Base-by-base conservation (phyloP, 106 monocot species). In the Phalaenopsis equestris region DNA sequence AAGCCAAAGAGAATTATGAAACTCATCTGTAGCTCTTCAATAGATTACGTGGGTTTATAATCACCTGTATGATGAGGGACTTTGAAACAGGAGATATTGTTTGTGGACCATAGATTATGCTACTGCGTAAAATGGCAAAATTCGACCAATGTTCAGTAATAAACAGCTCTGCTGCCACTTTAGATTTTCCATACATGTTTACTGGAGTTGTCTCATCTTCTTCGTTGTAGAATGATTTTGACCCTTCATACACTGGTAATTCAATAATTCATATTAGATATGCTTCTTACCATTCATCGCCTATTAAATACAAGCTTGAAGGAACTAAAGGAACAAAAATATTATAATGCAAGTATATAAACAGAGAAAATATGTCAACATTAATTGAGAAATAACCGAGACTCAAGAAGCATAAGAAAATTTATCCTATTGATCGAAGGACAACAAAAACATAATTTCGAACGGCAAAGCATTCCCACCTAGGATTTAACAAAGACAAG, bases 211-310 rank as follows among this genome's bases (percentile, higher is more conserved):
- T 81, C 67, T 89, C 92, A 83, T 98, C 97, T 12, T 91, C 94
- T 85, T 98, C 97, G 84, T 91, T 98, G 87, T 98, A 98, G 86
- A 92, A 98, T 85, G 94, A 94, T 86, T 92, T 92, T 19, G 82
- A 72, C 0, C 97, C 97, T 86, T 94, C 90, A 77, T 98, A 98
- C 83, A 98, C 97, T 98, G 91, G 64, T 75, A 38, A 46, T 49
- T 83, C 16, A 41, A 24, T 55, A 76, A 76, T 36, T 65, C 55
- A 56, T 18, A 81, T 85, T 65, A 76, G 76, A 49, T 12, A 73
- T 19, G 19, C 12, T 74, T 16, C 36, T 74, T 43, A 74, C 74
- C 70, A 74, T 42, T 7, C 43, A 42, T 74, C 18, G 36, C 41
- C 5, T 42, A 74, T 19, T 42, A 45, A 74, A 74, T 45, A 18